Conservation (phyloP, 371 early-diverging fungal genomes). For the Mortierella sp. region DNA sequence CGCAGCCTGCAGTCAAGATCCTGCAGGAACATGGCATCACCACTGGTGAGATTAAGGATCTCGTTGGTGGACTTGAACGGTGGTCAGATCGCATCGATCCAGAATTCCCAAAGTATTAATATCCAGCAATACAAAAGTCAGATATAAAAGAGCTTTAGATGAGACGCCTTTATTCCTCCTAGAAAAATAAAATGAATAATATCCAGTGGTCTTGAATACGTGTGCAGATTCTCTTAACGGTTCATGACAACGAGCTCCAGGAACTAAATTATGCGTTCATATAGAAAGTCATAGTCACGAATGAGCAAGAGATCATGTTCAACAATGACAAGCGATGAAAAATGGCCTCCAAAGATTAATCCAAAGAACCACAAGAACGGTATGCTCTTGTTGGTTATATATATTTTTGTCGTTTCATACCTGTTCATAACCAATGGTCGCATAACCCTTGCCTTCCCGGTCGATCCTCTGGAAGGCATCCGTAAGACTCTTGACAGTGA, state of each 20-base stretch:
- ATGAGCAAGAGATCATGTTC: too few species aligned
- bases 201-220: not conserved
- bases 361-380: too few species aligned
- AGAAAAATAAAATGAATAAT: too few species aligned
- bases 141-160: not conserved
- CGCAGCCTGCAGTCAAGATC: conserved; percentile 85
- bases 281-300: too few species aligned
- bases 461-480: conserved; percentile 74
- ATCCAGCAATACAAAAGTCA: not conserved
- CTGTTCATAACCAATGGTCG: conserved; percentile 70
- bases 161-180: not conserved
- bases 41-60: conserved; percentile 67
- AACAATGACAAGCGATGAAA: too few species aligned
- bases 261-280: conserved; percentile 57
- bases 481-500: conserved; percentile 75
- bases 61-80: conserved; percentile 83
- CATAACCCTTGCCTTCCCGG: conserved; percentile 70
- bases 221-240: conserved; percentile 39
- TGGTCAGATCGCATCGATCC: conserved; percentile 86
- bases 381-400: too few species aligned
- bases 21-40: conserved; percentile 67
- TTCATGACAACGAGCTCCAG: conserved; percentile 61
- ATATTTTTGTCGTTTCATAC: too few species aligned
- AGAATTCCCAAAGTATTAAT: conserved; percentile 87
- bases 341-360: too few species aligned